Conservation (phyloP, 495 filamentous ascomycete genomes). For the Tuber calosporum region DNA sequence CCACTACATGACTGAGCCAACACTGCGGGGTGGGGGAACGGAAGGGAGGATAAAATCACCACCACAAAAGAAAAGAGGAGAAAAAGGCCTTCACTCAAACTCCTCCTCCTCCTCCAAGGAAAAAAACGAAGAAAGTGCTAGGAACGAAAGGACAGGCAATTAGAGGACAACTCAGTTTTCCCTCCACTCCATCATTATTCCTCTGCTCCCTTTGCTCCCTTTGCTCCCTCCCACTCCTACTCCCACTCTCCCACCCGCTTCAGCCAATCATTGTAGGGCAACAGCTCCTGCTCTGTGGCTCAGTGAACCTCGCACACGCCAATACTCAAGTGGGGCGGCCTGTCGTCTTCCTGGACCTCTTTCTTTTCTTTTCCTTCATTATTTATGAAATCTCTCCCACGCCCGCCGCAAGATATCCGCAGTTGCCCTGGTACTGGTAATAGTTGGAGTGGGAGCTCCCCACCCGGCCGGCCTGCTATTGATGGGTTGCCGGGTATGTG, state of each 20-base stretch:
- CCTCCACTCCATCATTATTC: not conserved
- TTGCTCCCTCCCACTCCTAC: not conserved
- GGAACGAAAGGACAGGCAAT: slow-evolving; percentile 23
- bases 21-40: slow-evolving; percentile 32
- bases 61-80: slow-evolving; percentile 21
- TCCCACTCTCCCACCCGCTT: slow-evolving; percentile 8
- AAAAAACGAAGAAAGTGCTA: too few relatives aligned
- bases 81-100: slow-evolving; percentile 12
- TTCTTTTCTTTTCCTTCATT: slow-evolving; percentile 68
- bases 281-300: slow-evolving; percentile 18
- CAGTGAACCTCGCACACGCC: not conserved
- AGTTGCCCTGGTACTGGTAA: slow-evolving; percentile 38
- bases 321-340: not conserved
- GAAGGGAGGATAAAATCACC: slow-evolving; percentile 1
- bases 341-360: slow-evolving; percentile 50
- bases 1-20: slow-evolving; percentile 27
- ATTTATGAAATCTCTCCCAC: slow-evolving; percentile 66
- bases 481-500: slow-evolving; percentile 1
- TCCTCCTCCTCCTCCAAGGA: not conserved
- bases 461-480: not conserved
- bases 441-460: slow-evolving; percentile 1
- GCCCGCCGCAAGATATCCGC: slow-evolving; percentile 88
- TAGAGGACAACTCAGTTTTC: slow-evolving; percentile 29
- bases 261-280: slow-evolving; percentile 28
- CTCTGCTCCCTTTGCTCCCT: not conserved